Conservation (phyloP, 169 alveolate genomes). For the Eimeria acervulina region DNA sequence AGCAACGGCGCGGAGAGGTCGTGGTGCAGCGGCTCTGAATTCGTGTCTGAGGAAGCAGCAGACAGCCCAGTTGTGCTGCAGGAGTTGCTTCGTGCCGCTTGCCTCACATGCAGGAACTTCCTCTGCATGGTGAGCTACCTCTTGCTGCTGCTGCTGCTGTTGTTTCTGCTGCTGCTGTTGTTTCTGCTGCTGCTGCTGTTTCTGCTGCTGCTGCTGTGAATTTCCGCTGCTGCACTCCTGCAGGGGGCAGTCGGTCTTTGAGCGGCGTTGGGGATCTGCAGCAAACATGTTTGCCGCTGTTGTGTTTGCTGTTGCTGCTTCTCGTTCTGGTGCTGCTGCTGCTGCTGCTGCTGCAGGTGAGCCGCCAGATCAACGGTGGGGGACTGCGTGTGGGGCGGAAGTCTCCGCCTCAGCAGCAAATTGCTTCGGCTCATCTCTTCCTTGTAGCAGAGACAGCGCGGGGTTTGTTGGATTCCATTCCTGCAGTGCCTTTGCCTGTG, state of each 20-base stretch:
- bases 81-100: slow-evolving; percentile 74
- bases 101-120: slow-evolving; percentile 12
- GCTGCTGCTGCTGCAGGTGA: slow-evolving; percentile 61
- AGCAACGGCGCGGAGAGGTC: not conserved
- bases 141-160: not conserved
- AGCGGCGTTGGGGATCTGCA: not conserved
- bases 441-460: slow-evolving; percentile 47
- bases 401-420: slow-evolving; percentile 54
- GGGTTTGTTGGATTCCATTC: not conserved
- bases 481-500: slow-evolving; percentile 63
- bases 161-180: slow-evolving; percentile 39
- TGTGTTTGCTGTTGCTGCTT: not conserved
- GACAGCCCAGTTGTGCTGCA: slow-evolving; percentile 62
- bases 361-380: slow-evolving; percentile 65
- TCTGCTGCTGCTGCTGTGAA: not conserved
- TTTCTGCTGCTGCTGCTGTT: not conserved
- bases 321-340: slow-evolving; percentile 37
- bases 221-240: not conserved
- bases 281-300: not conserved
- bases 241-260: not conserved
- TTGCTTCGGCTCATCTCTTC: slow-evolving; percentile 45
- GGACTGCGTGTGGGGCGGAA: slow-evolving; percentile 35
- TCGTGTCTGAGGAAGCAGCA: slow-evolving; percentile 67
- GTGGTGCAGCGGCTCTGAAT: slow-evolving; percentile 32
- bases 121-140: slow-evolving; percentile 36